Conservation (phyloP, 352 stramenopile genomes). For the Globisporangium cederbergense region DNA sequence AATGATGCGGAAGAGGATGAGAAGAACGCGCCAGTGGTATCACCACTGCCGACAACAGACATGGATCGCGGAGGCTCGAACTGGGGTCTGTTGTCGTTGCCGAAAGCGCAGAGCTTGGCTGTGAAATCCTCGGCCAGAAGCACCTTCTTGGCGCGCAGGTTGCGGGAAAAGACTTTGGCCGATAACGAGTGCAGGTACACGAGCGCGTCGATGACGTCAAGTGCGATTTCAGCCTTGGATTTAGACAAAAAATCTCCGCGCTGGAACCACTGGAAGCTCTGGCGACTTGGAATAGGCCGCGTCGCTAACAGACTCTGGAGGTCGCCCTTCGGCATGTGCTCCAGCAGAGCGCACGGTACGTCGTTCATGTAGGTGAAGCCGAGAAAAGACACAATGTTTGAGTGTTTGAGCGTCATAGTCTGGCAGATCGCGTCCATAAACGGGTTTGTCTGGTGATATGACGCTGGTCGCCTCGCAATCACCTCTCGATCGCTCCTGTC, state of each 20-base stretch:
- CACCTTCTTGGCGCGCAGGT: slow-evolving; percentile 44
- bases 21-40: slow-evolving; percentile 7
- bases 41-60: neutral
- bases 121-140: slow-evolving; percentile 39
- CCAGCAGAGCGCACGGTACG: slow-evolving; percentile 32
- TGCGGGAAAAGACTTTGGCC: slow-evolving; percentile 31
- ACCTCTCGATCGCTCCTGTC: neutral
- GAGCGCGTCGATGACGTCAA: slow-evolving; percentile 63
- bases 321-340: slow-evolving; percentile 43
- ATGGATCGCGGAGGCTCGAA: neutral
- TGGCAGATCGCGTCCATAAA: slow-evolving; percentile 39
- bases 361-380: slow-evolving; percentile 29
- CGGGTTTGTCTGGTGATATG: neutral
- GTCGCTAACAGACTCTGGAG: slow-evolving; percentile 33
- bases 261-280: slow-evolving; percentile 38
- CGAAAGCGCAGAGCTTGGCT: slow-evolving; percentile 52
- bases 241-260: slow-evolving; percentile 25
- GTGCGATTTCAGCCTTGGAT: slow-evolving; percentile 65
- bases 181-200: slow-evolving; percentile 67
- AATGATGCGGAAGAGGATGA: slow-evolving; percentile 18
- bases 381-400: slow-evolving; percentile 34
- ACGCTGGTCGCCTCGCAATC: slow-evolving; percentile 13
- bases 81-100: slow-evolving; percentile 9
- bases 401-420: slow-evolving; percentile 26
- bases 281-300: slow-evolving; percentile 14